Evolutionary conservation across 2,329 filamentous ascomycete genomes (phyloP).

Genomic region (Diaporthe australafricana): DNA sequence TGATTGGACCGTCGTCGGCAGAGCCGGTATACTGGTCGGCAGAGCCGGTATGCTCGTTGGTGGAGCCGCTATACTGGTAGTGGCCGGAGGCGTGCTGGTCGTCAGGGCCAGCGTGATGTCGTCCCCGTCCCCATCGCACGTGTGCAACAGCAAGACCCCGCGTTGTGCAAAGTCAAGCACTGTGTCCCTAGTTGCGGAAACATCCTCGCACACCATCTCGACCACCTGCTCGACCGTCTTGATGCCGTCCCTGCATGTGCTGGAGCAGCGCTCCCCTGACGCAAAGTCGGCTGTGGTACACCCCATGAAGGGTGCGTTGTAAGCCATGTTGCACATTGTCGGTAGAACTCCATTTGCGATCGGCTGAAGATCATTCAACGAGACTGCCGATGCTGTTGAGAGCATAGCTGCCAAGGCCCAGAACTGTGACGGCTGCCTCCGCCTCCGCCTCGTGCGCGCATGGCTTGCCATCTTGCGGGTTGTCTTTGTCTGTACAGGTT

Average conservation of each 20-base stretch:
- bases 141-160: slow-evolving; percentile 19
- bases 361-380: slow-evolving; percentile 55
- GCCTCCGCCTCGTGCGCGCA: slow-evolving; percentile 29
- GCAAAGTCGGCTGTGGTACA: slow-evolving; percentile 53
- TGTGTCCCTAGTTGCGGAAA: slow-evolving; percentile 60
- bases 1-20: background rate
- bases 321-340: slow-evolving; percentile 53
- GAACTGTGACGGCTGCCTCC: slow-evolving; percentile 31
- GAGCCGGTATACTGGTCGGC: background rate
- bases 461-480: slow-evolving; percentile 23
- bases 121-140: slow-evolving; percentile 20
- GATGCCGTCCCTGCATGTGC: slow-evolving; percentile 63
- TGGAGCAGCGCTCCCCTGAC: slow-evolving; percentile 50
- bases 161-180: slow-evolving; percentile 47
- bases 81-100: slow-evolving; percentile 22
- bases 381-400: slow-evolving; percentile 45
- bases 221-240: slow-evolving; percentile 82
- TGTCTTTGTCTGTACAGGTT: background rate
- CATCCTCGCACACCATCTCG: slow-evolving; percentile 78
- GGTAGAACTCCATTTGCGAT: slow-evolving; percentile 52
- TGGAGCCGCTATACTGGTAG: slow-evolving; percentile 1
- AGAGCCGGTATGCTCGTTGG: background rate
- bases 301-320: slow-evolving; percentile 53
- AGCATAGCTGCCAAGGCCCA: slow-evolving; percentile 39
- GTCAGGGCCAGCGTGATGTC: slow-evolving; percentile 31